These are phyloP conservation scores for Corylus avellana DNA, from an alignment of 306 rosid species.

Conservation along the genomic window DNA sequence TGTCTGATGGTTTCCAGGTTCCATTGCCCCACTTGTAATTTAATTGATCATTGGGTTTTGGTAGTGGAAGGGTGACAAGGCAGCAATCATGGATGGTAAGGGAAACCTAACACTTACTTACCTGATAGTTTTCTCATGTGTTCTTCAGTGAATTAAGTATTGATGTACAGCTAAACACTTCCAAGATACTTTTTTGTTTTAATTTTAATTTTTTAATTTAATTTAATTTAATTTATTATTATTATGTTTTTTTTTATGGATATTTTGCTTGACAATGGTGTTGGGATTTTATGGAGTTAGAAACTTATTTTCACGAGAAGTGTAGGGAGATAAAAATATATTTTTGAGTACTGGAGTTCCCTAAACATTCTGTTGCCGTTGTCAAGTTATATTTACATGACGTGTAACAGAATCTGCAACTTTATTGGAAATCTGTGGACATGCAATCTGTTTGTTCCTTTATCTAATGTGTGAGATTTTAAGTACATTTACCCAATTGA, in stretches of 20 bases:
- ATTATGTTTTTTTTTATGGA: background rate
- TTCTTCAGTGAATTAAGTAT: background rate
- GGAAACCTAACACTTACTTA: background rate
- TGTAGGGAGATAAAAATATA: background rate
- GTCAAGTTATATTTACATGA: too few species aligned
- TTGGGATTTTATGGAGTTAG: background rate
- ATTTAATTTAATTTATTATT: too few species aligned
- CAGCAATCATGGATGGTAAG: conserved; percentile 15
- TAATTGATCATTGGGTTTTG: background rate
- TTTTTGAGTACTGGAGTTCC: background rate
- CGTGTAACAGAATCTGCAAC: background rate
- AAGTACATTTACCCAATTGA: background rate
- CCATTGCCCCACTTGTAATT: background rate
- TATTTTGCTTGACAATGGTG: background rate
- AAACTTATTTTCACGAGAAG: background rate
- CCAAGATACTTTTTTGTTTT: background rate
- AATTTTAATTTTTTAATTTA: too few species aligned
- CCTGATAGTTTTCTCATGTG: background rate
- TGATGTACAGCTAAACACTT: background rate
- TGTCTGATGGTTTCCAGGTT: conserved; percentile 1
- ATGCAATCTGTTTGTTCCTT: background rate
- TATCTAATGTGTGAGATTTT: background rate
- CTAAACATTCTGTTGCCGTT: background rate
- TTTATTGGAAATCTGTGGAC: background rate
- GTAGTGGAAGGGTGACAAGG: background rate